Percentiles rank a stretch among this genome's conserved stretches.
These are phyloP conservation scores for Sanghuangporus sanghuang DNA, from an alignment of 1,284 basidiomycete species.

Conservation along the genomic window DNA sequence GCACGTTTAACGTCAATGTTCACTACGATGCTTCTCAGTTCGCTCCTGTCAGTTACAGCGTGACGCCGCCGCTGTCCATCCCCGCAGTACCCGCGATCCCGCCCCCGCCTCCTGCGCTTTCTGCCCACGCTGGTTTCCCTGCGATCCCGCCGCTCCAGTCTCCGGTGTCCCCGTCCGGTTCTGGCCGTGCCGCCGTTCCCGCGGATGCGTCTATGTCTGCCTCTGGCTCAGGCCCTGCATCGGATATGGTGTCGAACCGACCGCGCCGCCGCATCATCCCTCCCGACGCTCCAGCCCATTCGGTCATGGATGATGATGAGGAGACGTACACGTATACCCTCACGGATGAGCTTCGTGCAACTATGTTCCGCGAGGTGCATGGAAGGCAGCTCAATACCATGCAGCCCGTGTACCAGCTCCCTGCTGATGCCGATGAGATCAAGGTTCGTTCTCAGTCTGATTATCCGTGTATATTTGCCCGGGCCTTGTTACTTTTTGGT, in stretches of 20 bases:
- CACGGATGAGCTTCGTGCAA: slow-evolving; percentile 17
- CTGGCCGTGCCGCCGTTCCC: background rate
- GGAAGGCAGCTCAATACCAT: slow-evolving; percentile 20
- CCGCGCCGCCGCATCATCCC: slow-evolving; percentile 1
- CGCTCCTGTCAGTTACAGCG: background rate
- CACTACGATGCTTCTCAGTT: background rate
- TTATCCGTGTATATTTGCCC: background rate
- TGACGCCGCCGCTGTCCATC: background rate
- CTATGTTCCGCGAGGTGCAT: slow-evolving; percentile 19
- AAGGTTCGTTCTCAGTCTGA: slow-evolving; percentile 15
- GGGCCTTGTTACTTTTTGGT: background rate
- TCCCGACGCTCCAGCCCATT: slow-evolving; percentile 2
- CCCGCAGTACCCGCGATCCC: background rate
- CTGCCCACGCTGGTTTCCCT: background rate
- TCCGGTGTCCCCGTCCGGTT: background rate
- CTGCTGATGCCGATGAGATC: slow-evolving; percentile 24
- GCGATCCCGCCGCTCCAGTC: background rate
- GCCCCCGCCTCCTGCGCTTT: background rate
- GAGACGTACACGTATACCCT: slow-evolving; percentile 18
- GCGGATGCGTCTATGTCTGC: background rate
- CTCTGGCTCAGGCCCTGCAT: background rate
- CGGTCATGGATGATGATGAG: slow-evolving; percentile 8
- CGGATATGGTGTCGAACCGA: background rate
- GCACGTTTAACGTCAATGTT: background rate
- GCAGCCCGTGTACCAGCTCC: slow-evolving; percentile 22